phyloP scores from a whole-genome alignment of 2,329 filamentous ascomycete species.

The Neodidymelliopsis sp. region DNA sequence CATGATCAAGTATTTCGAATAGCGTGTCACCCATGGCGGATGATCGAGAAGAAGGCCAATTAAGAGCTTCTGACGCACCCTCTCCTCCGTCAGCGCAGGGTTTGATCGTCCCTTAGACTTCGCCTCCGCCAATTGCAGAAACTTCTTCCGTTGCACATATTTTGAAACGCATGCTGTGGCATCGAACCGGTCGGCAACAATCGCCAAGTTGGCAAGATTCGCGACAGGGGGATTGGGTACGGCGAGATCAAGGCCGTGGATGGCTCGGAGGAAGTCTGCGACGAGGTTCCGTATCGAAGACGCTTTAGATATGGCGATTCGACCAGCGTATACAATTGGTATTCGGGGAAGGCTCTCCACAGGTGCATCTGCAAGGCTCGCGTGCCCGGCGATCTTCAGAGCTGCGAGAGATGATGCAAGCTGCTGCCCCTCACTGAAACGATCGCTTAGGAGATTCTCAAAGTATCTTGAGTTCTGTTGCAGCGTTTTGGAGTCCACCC shows the following conservation, averaged over 20 bases:
- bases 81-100: constrained; percentile 64
- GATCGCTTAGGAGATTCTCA: constrained; percentile 68
- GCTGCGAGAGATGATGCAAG: constrained; percentile 61
- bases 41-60: constrained; percentile 71
- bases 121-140: constrained; percentile 52
- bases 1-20: constrained; percentile 71
- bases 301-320: constrained; percentile 70
- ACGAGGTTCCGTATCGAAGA: constrained; percentile 69
- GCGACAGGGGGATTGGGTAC: constrained; percentile 59
- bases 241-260: constrained; percentile 64
- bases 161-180: constrained; percentile 64
- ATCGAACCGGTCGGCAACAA: constrained; percentile 78
- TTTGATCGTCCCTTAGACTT: constrained; percentile 53
- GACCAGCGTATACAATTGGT: constrained; percentile 71
- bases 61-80: constrained; percentile 72
- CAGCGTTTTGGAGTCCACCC: constrained; percentile 66
- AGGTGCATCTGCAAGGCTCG: constrained; percentile 60
- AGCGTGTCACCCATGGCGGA: constrained; percentile 65
- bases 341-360: constrained; percentile 67
- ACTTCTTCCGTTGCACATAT: constrained; percentile 59
- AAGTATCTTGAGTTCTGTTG: constrained; percentile 74
- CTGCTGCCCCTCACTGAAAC: constrained; percentile 68
- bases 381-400: constrained; percentile 56
- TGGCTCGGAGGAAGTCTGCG: constrained; percentile 70
- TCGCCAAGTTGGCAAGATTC: constrained; percentile 71